Evolutionary conservation across 306 rosid genomes (phyloP).

Genomic region (Sesbania bispinosa): DNA sequence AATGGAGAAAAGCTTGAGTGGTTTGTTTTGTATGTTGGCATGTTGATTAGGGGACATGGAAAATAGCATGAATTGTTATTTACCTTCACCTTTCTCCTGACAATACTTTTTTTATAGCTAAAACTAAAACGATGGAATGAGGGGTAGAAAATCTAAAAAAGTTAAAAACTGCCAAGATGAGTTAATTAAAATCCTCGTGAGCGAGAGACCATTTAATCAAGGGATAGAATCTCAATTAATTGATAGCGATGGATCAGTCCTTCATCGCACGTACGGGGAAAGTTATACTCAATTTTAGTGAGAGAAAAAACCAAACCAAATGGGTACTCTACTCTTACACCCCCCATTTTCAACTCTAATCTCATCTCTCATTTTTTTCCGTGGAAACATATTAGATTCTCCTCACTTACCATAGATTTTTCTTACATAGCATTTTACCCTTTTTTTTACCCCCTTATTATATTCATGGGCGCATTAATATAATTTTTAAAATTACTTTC

Average conservation of each 20-base stretch:
- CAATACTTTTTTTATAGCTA: background rate
- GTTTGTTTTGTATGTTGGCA: background rate
- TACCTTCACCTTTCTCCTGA: background rate
- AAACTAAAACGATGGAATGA: background rate
- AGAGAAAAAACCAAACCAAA: slow-evolving; percentile 12
- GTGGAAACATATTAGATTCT: background rate
- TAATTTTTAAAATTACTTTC: too few relatives aligned
- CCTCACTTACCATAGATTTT: background rate
- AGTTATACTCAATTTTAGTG: slow-evolving; percentile 32
- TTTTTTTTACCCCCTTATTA: too few relatives aligned
- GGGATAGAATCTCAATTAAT: slow-evolving; percentile 53
- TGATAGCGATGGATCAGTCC: slow-evolving; percentile 54
- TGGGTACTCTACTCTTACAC: background rate
- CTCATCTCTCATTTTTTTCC: background rate
- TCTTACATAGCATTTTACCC: background rate
- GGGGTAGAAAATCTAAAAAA: background rate
- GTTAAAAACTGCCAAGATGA: background rate
- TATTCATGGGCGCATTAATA: too few relatives aligned
- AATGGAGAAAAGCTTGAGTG: too few relatives aligned
- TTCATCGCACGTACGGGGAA: slow-evolving; percentile 60
- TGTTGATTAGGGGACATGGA: background rate
- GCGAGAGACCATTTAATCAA: slow-evolving; percentile 21
- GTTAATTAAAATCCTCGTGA: slow-evolving; percentile 17
- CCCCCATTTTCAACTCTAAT: background rate
- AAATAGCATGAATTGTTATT: background rate